Evolutionary conservation across 2,329 filamentous ascomycete genomes (phyloP).

Genomic region (Pestalotiopsis sp.): DNA sequence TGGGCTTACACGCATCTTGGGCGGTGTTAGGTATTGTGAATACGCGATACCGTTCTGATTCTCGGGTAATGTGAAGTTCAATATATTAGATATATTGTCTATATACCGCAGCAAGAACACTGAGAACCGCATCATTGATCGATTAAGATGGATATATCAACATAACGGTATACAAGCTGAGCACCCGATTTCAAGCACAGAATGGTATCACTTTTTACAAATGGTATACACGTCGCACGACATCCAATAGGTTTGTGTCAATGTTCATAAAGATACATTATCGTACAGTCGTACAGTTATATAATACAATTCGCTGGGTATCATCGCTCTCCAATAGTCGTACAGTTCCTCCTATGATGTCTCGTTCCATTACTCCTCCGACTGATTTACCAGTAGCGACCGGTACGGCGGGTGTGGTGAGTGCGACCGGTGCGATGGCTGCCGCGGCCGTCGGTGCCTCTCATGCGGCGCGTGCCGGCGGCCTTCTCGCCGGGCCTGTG

Average conservation of each 20-base stretch:
- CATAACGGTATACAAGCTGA: too few relatives aligned
- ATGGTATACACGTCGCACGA: neutral
- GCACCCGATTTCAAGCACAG: too few relatives aligned
- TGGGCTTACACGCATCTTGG: too few relatives aligned
- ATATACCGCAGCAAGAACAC: too few relatives aligned
- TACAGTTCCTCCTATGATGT: conserved; percentile 5
- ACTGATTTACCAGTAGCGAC: conserved; percentile 6
- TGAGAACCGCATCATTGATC: too few relatives aligned
- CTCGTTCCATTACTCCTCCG: neutral
- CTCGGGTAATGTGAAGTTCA: too few relatives aligned
- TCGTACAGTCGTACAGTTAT: neutral
- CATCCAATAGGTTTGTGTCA: neutral
- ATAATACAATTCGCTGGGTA: neutral
- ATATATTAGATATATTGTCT: too few relatives aligned
- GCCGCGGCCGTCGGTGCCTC: conserved; percentile 72
- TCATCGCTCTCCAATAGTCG: neutral
- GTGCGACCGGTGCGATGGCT: conserved; percentile 36
- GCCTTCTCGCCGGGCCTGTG: conserved; percentile 73
- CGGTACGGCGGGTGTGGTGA: neutral
- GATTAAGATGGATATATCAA: too few relatives aligned
- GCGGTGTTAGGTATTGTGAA: too few relatives aligned
- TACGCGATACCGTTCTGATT: too few relatives aligned
- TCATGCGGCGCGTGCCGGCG: conserved; percentile 74
- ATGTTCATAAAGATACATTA: neutral
- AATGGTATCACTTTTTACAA: neutral